These are phyloP conservation scores for Colletotrichum orchidophilum DNA, from an alignment of 2,329 filamentous ascomycete genomes.

Conservation along the genomic window DNA sequence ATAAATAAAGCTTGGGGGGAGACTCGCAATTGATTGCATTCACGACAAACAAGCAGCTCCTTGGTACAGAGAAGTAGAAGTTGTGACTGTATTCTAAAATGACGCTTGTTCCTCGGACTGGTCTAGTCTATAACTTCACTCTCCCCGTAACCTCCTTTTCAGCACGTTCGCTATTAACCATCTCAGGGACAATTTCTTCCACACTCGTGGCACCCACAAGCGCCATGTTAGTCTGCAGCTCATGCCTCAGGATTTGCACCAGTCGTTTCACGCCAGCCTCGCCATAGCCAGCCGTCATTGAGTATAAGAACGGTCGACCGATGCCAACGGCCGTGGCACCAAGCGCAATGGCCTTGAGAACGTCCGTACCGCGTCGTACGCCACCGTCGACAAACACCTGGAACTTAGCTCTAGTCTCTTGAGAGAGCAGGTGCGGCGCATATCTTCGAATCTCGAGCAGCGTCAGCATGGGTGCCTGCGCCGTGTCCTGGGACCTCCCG, in stretches of 20 bases:
- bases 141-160: conserved; percentile 33
- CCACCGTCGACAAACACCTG: conserved; percentile 73
- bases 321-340: conserved; percentile 73
- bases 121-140: conserved; percentile 32
- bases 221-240: conserved; percentile 59
- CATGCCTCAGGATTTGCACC: conserved; percentile 57
- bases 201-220: conserved; percentile 74
- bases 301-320: conserved; percentile 73
- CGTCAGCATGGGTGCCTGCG: conserved; percentile 36
- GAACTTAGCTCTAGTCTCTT: conserved; percentile 45
- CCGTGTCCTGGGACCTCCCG: conserved; percentile 63
- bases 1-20: no score
- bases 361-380: conserved; percentile 70
- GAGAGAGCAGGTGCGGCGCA: conserved; percentile 30
- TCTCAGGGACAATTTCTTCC: conserved; percentile 62
- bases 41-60: no score
- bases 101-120: background rate
- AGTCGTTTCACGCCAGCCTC: conserved; percentile 60
- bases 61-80: background rate
- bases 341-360: conserved; percentile 76
- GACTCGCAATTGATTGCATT: no score
- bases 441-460: conserved; percentile 60
- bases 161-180: conserved; percentile 35
- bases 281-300: conserved; percentile 52
- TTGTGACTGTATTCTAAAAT: background rate